A percentile compares a stretch with the other conserved stretches of the same genome.
Conservation (phyloP, 208 protist species). For the Zelonia costaricensis region DNA sequence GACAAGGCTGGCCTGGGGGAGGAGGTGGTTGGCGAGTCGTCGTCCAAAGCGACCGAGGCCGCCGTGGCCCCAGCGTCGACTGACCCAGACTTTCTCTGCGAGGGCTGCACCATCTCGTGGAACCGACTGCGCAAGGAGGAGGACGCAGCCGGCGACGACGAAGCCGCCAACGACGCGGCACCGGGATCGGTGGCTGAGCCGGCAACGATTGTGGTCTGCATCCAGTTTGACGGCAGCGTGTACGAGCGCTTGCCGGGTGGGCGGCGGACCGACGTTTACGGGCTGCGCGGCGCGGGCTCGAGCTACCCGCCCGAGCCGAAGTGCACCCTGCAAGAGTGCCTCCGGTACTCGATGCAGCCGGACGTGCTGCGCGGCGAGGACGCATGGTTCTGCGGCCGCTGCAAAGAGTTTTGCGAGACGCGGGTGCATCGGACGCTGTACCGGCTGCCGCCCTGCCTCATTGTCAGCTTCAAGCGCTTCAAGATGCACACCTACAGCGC, state of each 20-base stretch:
- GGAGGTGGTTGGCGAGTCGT: too few relatives aligned
- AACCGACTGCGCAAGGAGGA: too few relatives aligned
- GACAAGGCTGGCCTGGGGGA: too few relatives aligned
- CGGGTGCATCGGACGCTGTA: slow-evolving; percentile 60
- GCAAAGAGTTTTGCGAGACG: slow-evolving; percentile 64
- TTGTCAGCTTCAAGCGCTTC: slow-evolving; percentile 83
- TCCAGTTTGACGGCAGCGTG: slow-evolving; percentile 19
- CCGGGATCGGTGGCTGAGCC: not conserved
- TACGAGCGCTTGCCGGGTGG: slow-evolving; percentile 1
- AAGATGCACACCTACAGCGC: slow-evolving; percentile 58
- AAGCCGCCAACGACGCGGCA: not conserved
- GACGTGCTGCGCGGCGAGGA: slow-evolving; percentile 68
- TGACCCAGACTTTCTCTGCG: too few relatives aligned
- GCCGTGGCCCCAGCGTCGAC: too few relatives aligned
- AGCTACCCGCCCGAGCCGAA: slow-evolving; percentile 14
- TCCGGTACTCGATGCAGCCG: slow-evolving; percentile 37
- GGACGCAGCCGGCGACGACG: too few relatives aligned
- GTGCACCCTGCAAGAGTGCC: slow-evolving; percentile 49
- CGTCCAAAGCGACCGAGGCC: too few relatives aligned
- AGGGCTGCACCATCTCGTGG: too few relatives aligned
- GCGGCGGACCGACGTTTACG: not conserved
- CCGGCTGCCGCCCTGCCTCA: slow-evolving; percentile 68
- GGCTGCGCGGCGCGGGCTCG: not conserved
- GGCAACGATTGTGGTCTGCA: slow-evolving; percentile 20
- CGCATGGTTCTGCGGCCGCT: slow-evolving; percentile 70